Base-by-base conservation (phyloP, 805 yeast species). In the Spathaspora gorwiae region DNA sequence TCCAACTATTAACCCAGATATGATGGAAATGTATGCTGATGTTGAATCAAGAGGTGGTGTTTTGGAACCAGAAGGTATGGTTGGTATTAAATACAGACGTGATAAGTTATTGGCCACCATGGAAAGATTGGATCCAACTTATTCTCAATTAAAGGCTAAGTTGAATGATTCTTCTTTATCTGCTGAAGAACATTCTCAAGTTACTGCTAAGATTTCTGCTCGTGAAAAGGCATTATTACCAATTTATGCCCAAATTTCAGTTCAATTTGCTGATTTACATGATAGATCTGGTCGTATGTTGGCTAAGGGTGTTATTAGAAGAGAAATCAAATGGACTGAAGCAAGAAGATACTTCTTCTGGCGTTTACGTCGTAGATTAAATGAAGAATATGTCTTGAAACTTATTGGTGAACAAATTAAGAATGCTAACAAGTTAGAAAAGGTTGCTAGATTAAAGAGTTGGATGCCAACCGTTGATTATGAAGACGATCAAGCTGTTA, bases 21-120 rank as follows among this genome's bases (percentile, higher is more conserved):
- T 88, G 87, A 95, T 94, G 97, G 99, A 94, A 73, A 92, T 94
- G 97, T 94, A 92, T 60, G 98, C 98, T 19, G 99, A 95, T 67
- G 84, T 80, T 42, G 94, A 94, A 44, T 79, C 98, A 9, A 81
- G 99, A 66, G 99, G 90, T 35, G 98, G 99, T 82, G 97, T 94
- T 48, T 76, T 95, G 64, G 99, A 94, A 72, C 98, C 99, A 43
- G 97, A 92, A 64, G 99, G 98, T 67, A 89, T 94, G 90, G 99
- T 95, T 61, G 97, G 98, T 65, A 89, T 94, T 72, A 94, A 94
- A 72, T 94, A 86, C 79, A 85, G 97, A 70, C 86, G 95, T 59
- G 97, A 90, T 64, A 90, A 90, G 71, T 75, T 95, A 54, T 70
- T 90, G 50, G 80, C 81, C n/a, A 89, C 96, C 42, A 95, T 94